These are phyloP conservation scores for Penicillium atrosanguineum DNA, from an alignment of 495 filamentous ascomycete genomes.

Conservation along the genomic window DNA sequence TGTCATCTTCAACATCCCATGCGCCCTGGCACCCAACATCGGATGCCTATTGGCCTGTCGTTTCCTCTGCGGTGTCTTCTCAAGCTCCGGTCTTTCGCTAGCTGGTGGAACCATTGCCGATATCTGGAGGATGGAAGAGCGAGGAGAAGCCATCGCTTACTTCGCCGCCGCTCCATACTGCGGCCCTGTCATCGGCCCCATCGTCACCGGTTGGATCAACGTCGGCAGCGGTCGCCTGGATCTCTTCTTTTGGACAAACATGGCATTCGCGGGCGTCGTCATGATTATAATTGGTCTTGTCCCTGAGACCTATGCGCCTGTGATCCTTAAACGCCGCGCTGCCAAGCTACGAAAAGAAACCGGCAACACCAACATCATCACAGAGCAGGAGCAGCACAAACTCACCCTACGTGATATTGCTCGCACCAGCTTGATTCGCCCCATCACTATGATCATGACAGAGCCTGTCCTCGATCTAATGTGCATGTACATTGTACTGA, in stretches of 20 bases:
- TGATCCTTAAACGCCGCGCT: constrained; percentile 58
- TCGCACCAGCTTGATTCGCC: constrained; percentile 43
- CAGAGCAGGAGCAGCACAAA: constrained; percentile 41
- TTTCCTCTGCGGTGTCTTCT: constrained; percentile 60
- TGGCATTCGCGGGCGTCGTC: constrained; percentile 43
- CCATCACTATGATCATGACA: constrained; percentile 39
- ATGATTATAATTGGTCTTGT: constrained; percentile 48
- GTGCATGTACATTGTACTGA: constrained; percentile 64
- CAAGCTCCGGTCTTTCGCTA: constrained; percentile 58
- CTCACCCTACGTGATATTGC: constrained; percentile 38
- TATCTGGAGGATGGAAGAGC: constrained; percentile 56
- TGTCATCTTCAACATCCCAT: constrained; percentile 56
- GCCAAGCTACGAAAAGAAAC: constrained; percentile 53
- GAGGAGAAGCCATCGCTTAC: constrained; percentile 58
- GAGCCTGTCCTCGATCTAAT: constrained; percentile 57
- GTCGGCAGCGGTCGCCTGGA: constrained; percentile 53
- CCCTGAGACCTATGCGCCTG: constrained; percentile 62
- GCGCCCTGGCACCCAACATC: constrained; percentile 55
- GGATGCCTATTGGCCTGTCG: constrained; percentile 53
- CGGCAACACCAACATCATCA: constrained; percentile 53
- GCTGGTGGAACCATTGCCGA: constrained; percentile 61
- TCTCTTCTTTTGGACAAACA: constrained; percentile 49
- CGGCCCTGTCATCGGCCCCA: constrained; percentile 57
- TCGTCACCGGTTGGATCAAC: constrained; percentile 56
- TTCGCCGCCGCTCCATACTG: constrained; percentile 55